A percentile compares a stretch with the other conserved stretches of the same genome.
These are phyloP conservation scores for Aspergillus nidulans DNA, from an alignment of 495 filamentous ascomycete genomes.

Conservation along the genomic window DNA sequence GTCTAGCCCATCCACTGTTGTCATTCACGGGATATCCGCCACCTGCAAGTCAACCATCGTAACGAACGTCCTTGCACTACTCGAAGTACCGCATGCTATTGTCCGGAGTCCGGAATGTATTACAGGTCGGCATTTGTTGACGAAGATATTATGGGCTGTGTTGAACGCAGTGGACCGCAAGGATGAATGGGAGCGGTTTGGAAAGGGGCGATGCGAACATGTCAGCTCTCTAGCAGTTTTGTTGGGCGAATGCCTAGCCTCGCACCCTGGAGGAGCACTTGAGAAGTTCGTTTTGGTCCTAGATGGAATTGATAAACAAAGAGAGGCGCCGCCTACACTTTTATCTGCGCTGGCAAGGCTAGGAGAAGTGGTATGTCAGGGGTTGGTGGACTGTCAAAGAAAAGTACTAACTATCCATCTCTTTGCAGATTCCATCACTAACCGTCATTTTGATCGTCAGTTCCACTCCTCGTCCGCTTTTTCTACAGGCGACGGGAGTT, in stretches of 20 bases:
- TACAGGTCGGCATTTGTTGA: conserved; percentile 81
- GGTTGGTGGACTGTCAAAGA: not conserved
- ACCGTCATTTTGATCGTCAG: conserved; percentile 75
- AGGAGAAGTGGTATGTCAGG: conserved; percentile 63
- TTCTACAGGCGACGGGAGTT: conserved; percentile 65
- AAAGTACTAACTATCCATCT: not conserved
- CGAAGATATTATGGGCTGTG: conserved; percentile 44
- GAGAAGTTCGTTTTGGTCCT: conserved; percentile 75
- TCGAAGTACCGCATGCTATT: conserved; percentile 60
- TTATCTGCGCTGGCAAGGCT: conserved; percentile 77
- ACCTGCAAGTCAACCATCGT: conserved; percentile 82
- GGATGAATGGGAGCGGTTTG: conserved; percentile 36
- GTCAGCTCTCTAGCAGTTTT: conserved; percentile 68
- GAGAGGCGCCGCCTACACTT: conserved; percentile 74
- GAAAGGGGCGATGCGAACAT: conserved; percentile 67
- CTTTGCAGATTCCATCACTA: conserved; percentile 68
- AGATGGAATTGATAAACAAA: conserved; percentile 85
- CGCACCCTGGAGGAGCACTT: conserved; percentile 18
- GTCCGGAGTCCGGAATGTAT: conserved; percentile 82
- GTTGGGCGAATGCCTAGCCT: conserved; percentile 50
- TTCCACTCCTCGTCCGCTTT: conserved; percentile 58
- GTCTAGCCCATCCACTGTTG: conserved; percentile 54
- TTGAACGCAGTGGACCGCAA: conserved; percentile 36
- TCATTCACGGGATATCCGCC: conserved; percentile 83
- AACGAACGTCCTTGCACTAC: conserved; percentile 53